Base-by-base conservation (phyloP, 1,139 yeast species). In the Pichia cactophila region DNA sequence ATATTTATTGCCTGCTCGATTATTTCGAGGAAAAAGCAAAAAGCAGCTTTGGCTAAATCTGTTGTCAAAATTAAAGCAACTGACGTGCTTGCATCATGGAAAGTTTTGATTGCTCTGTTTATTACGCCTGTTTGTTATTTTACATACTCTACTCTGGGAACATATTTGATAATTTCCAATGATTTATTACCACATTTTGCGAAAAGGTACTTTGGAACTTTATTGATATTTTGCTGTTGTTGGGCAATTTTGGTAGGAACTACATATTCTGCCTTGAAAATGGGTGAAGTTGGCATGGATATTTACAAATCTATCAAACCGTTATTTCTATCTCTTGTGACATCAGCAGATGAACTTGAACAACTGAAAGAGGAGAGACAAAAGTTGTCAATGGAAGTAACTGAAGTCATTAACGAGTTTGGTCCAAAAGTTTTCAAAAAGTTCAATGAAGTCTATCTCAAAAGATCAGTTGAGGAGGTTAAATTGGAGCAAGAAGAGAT, bases 31-130 rank as follows among this genome's bases (percentile, higher is more conserved):
- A 69, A 72, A 58, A 83, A 84, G 61, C 83, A 82, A 45, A 71
- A 65, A 52, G 71, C 73, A 43, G 92, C 90, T 0, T 69, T 84
- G 52, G 83, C 82, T 5, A 73, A 72, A 39, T 83, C 89, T 0
- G 69, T 78, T 2, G 94, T 84, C 1, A 84, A 84, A 61, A 75
- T 84, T 49, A 80, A 78, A 55, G 92, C 86, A 14, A 79, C 74
- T 47, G 94, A 84, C 64, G 86, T 84, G 42, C 69, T 83, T 35
- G 89, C 86, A 0, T 80, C 87, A 4, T 83, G 94, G 94, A 85
- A 85, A 60, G 78, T 85, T 35, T 69, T 84, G 49, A 79, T 83
- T 50, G 81, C 86, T 16, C 69, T 83, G 63, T 80, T 79, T 3
- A 69, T 81, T 55, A 88, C 90, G 0, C 94, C 94, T 0, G 59